These are phyloP conservation scores for Mycena olivaceomarginata DNA, from an alignment of 768 basidiomycete species.

Conservation along the genomic window DNA sequence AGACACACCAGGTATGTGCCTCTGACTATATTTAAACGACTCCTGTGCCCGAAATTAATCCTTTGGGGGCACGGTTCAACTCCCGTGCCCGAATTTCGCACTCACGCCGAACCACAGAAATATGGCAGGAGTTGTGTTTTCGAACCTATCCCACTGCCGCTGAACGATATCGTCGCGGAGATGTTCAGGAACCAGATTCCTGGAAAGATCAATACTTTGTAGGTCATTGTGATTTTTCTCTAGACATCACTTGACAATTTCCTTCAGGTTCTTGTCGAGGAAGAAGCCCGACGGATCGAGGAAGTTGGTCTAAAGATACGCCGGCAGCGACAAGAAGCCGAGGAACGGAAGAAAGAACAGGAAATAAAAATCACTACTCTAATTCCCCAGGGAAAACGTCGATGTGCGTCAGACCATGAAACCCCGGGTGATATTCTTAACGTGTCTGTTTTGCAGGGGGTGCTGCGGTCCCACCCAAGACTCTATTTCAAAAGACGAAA, in stretches of 20 bases:
- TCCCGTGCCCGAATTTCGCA: slow-evolving; percentile 19
- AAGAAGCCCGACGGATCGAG: slow-evolving; percentile 80
- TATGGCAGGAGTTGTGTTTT: slow-evolving; percentile 82
- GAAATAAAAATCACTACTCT: slow-evolving; percentile 86
- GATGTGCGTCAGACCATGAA: slow-evolving; percentile 66
- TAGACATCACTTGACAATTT: slow-evolving; percentile 34
- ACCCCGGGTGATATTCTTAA: slow-evolving; percentile 42
- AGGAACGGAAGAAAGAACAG: slow-evolving; percentile 85
- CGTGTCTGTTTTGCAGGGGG: slow-evolving; percentile 56
- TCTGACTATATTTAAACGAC: slow-evolving; percentile 5
- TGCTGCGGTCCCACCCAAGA: slow-evolving; percentile 69
- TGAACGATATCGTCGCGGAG: slow-evolving; percentile 65
- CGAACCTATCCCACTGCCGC: slow-evolving; percentile 74
- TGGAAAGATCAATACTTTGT: slow-evolving; percentile 87
- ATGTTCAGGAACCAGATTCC: slow-evolving; percentile 69
- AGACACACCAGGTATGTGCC: slow-evolving; percentile 71
- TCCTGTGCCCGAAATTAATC: too few relatives aligned
- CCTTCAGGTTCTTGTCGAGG: slow-evolving; percentile 70
- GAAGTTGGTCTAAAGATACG: slow-evolving; percentile 78
- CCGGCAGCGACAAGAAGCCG: slow-evolving; percentile 79
- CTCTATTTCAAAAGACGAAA: slow-evolving; percentile 86
- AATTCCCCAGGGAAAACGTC: slow-evolving; percentile 80
- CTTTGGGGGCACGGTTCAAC: too few relatives aligned
- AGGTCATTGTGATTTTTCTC: slow-evolving; percentile 50
- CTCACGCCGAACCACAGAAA: slow-evolving; percentile 61